Evolutionary conservation across 208 protist genomes (phyloP), one percentile per base, ranked within the genome.

Genomic region (Wallacemonas rigidus): DNA sequence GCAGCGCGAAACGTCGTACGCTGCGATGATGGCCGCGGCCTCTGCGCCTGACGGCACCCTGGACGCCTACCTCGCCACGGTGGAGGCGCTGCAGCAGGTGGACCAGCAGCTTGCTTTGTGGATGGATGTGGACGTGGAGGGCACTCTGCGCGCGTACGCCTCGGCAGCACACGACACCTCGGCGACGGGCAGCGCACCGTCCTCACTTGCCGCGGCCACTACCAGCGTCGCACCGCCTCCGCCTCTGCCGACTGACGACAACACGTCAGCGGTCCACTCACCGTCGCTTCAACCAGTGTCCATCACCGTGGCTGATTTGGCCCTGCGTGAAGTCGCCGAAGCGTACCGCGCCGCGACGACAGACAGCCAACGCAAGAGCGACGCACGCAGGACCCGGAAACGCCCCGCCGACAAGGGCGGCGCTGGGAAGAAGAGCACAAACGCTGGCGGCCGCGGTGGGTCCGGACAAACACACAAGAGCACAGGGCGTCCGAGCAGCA

Each of bases 21-120:
- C 61, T 6, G 67, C 75, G 54, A 54, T 67, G 36, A 47, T 56
- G 7, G 40, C 76, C 36, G 54, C 73, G 9, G 47, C 61, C 35
- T 58, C 72, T 40, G 57, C 38, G n/a, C 39, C 61, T 8, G 57
- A 61, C 3, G 48, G 57, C 1, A 39, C 53, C 2, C 70, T 68
- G 26, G 74, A 72, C 26, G 54, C 14, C 4, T 88, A 87, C 51
- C 72, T 88, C 8, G 71, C 77, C 17, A 79, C 87, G 2, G 71
- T 89, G 56, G 47, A 79, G 35, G 70, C 38, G 26, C 65, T 80
- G 60, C 17, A 72, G 61, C 72, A 50, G 47, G 62, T 69, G 7
- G 82, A 86, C 47, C 67, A 86, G 60, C 48, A 85, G 17, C 67
- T 88, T 35, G 58, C 55, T 9, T 68, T 45, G 26, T 83, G 74